A percentile compares a stretch with the other conserved stretches of the same genome.
Conservation (phyloP, 1,139 yeast species). For the Hemisphaericaspora lyxosophila region DNA sequence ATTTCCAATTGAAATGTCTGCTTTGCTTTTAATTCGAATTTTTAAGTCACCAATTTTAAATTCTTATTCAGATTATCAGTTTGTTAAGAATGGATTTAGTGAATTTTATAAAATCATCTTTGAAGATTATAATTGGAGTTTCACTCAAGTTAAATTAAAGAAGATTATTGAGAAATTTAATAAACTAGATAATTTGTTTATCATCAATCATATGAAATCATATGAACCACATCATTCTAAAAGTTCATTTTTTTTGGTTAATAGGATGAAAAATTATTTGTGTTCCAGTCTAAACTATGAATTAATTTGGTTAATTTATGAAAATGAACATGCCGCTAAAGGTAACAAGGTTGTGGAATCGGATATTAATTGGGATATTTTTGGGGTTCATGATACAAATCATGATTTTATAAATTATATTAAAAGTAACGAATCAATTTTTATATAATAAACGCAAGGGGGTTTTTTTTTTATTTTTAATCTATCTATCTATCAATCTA, state of each 20-base stretch:
- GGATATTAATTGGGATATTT: slow-evolving; percentile 29
- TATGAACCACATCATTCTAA: slow-evolving; percentile 3
- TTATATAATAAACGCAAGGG: slow-evolving; percentile 1
- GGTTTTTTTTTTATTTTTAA: background rate
- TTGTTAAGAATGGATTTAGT: slow-evolving; percentile 30
- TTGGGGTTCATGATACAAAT: slow-evolving; percentile 25
- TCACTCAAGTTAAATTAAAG: slow-evolving; percentile 27
- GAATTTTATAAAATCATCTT: slow-evolving; percentile 24
- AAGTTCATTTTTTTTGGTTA: slow-evolving; percentile 31
- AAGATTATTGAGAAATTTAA: slow-evolving; percentile 34
- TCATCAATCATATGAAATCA: slow-evolving; percentile 8
- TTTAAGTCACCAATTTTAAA: slow-evolving; percentile 39
- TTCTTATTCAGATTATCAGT: slow-evolving; percentile 29
- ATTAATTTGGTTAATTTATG: slow-evolving; percentile 42
- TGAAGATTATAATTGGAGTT: slow-evolving; percentile 24
- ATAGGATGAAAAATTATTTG: slow-evolving; percentile 38
- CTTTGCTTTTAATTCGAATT: slow-evolving; percentile 33
- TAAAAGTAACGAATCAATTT: slow-evolving; percentile 13
- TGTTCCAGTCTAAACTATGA: slow-evolving; percentile 42
- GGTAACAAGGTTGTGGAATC: slow-evolving; percentile 1
- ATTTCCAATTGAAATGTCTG: slow-evolving; percentile 38
- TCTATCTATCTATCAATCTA: slow-evolving; percentile 21
- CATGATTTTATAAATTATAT: slow-evolving; percentile 24
- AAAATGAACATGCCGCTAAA: slow-evolving; percentile 17
- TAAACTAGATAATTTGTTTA: slow-evolving; percentile 14